Base-by-base conservation (phyloP, 345 rosid species). In the Combretum micranthum region DNA sequence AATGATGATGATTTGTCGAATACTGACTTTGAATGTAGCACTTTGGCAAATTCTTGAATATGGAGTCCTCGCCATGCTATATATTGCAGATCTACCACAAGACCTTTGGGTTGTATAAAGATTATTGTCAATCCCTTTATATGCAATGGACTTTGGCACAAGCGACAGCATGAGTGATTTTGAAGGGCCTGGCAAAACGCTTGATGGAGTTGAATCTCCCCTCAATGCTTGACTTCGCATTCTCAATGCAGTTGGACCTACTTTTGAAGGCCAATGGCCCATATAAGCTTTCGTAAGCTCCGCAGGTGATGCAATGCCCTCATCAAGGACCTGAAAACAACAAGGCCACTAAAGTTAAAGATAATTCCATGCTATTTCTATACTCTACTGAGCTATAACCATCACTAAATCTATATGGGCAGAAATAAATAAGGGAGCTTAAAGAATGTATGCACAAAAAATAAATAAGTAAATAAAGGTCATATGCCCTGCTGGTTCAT, bases 201-300 rank as follows among this genome's bases (percentile, higher is more conserved):
- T 74, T 52, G 55, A 61, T 39, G 67, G 52, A 62, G 69, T 46
- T 47, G 78, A 73, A 74, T 79, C 82, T 67, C 74, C 90, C 59
- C 68, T 72, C 20, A 56, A 57, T 26, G 71, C 59, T 74, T 73
- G 84, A 66, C 67, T 64, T 17, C 71, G 77, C 48, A 71, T 64
- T 39, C 75, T 75, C 47, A 76, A 69, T 66, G 52, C 72, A 60
- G 91, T 76, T 21, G 86, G 78, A 44, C 86, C 79, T 55, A 80
- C 78, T 71, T 80, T 85, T 45, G 90, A 80, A 51, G 88, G 82
- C 78, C 92, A 79, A 69, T 82, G 78, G 50, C 85, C 88, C 97
- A 89, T 93, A 83, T 82, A 93, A 61, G 87, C 92, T 75, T 80
- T 90, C 67, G 99, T 96, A 75, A 94, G 95, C 84, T 87, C 92